Evolutionary conservation across 768 basidiomycete species (phyloP).

Genomic region (Leucosporidium yakuticum): DNA sequence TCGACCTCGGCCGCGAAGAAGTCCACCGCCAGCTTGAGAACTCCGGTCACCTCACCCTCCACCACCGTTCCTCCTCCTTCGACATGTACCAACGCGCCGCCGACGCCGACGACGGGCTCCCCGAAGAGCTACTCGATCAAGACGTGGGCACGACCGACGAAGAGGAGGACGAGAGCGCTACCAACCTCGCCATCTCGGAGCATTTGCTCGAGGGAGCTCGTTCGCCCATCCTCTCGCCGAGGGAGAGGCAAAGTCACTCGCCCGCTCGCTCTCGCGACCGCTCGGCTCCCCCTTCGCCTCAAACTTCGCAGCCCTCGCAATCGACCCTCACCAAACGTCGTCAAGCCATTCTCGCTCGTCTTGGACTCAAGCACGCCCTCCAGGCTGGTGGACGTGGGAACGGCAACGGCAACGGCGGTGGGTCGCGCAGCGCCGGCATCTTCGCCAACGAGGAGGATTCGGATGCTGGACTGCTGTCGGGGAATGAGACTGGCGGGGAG

Average conservation of each 20-base stretch:
- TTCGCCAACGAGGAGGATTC: too few relatives aligned
- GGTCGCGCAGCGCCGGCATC: background rate
- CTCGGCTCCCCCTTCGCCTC: background rate
- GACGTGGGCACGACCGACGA: background rate
- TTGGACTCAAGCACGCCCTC: constrained; percentile 11
- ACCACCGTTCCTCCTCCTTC: constrained; percentile 5
- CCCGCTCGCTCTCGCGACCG: background rate
- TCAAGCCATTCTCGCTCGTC: constrained; percentile 8
- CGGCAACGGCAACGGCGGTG: background rate
- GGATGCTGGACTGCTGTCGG: background rate
- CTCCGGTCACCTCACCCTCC: background rate
- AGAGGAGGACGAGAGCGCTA: background rate
- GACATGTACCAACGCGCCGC: constrained; percentile 1
- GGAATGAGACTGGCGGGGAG: background rate
- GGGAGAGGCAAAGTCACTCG: background rate
- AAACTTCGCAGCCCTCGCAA: background rate
- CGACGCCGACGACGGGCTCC: background rate
- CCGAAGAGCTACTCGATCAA: background rate
- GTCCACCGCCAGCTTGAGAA: constrained; percentile 1
- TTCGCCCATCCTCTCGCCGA: background rate
- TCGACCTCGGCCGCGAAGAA: constrained; percentile 33
- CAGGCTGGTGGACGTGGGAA: background rate
- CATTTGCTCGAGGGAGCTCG: background rate
- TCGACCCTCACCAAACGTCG: constrained; percentile 3
- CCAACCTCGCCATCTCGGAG: background rate